Base-by-base conservation (phyloP, 768 basidiomycete genomes). In the Floccularia luteovirens region DNA sequence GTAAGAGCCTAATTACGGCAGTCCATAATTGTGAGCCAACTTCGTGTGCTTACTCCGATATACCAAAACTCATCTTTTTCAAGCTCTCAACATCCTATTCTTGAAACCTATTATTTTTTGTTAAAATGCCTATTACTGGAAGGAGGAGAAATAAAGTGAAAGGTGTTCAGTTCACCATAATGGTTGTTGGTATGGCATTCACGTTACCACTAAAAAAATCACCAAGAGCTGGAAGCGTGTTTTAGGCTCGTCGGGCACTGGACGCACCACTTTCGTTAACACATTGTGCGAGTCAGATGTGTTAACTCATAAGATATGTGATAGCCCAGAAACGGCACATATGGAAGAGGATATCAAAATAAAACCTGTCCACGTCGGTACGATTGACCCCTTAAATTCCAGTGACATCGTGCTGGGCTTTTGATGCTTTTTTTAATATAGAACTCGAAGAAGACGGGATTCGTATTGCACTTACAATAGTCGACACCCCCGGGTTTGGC, bases 371-470 rank as follows among this genome's bases (percentile, higher is more conserved):
- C 85, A 77, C 55, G 82, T 91, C 48, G 85, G 86, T 86, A 39
- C 56, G 79, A 65, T 13, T n/a, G n/a, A n/a, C n/a, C n/a, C n/a
- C n/a, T n/a, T n/a, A n/a, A n/a, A n/a, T n/a, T n/a, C n/a, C n/a
- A n/a, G n/a, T n/a, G n/a, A n/a, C n/a, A n/a, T n/a, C n/a, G n/a
- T n/a, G n/a, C n/a, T n/a, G n/a, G n/a, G n/a, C n/a, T n/a, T n/a
- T n/a, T n/a, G n/a, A n/a, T n/a, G n/a, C n/a, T n/a, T n/a, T n/a
- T n/a, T 41, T 25, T 31, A 38, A 36, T 35, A 19, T 56, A 84
- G 90, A 94, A 61, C 75, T 94, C 39, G 90, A 92, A 51, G 90
- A 94, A 58, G 90, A 94, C 51, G 89, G 89, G 14, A 78, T 91
- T 31, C 79, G 90, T 44, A 89, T 94, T 56, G 84, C 87, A 5